phyloP scores from a whole-genome alignment of 2,329 filamentous ascomycete species.

The Neonectria faginata region DNA sequence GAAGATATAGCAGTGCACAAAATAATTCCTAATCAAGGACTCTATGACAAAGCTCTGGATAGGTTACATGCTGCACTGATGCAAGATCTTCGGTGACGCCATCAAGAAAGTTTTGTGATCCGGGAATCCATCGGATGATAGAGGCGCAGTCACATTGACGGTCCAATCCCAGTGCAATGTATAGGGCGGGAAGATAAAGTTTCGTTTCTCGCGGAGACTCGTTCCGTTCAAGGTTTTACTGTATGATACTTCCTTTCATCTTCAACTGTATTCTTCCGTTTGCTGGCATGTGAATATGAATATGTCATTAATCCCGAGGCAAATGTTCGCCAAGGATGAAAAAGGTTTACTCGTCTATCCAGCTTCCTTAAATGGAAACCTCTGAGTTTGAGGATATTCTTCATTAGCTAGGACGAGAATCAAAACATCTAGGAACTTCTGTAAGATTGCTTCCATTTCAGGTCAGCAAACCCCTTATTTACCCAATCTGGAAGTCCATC shows the following conservation, averaged over 20 bases:
- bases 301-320: not conserved
- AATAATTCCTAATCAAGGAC: no score
- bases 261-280: not conserved
- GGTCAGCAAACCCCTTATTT: no score
- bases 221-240: not conserved
- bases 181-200: not conserved
- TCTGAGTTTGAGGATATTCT: no score
- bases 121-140: not conserved
- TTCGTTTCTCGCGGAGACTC: not conserved
- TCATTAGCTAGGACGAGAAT: no score
- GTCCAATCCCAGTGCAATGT: not conserved
- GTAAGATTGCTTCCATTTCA: no score
- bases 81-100: not conserved
- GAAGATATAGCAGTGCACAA: not conserved
- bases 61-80: not conserved
- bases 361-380: no score
- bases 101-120: not conserved
- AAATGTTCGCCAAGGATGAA: not conserved
- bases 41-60: no score
- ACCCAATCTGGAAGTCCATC: no score
- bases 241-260: not conserved
- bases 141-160: not conserved
- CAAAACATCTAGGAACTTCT: no score
- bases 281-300: not conserved
- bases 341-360: no score